A percentile compares a stretch with the other conserved stretches of the same genome.
These are phyloP conservation scores for Suaeda aralocaspica DNA, from an alignment of 148 eudicot species.

Conservation along the genomic window DNA sequence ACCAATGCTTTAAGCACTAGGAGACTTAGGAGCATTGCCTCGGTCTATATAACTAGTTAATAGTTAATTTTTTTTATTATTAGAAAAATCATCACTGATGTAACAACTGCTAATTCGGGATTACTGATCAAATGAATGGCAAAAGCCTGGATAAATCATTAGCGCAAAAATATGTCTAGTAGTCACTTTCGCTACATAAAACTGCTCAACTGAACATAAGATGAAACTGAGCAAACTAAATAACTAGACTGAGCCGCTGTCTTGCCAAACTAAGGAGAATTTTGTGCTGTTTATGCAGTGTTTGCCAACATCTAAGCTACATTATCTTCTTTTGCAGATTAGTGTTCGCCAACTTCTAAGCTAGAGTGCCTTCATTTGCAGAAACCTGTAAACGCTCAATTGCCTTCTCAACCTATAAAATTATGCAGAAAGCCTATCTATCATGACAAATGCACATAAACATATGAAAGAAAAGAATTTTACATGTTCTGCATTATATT, in stretches of 20 bases:
- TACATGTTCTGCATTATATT: not conserved
- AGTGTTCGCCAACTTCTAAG: slow-evolving; percentile 20
- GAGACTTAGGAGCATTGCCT: too few species aligned
- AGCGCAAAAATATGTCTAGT: too few species aligned
- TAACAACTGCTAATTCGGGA: too few species aligned
- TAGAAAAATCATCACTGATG: too few species aligned
- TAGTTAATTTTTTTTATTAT: too few species aligned
- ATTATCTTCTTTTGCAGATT: slow-evolving; percentile 39
- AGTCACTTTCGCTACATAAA: not conserved
- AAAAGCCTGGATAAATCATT: too few species aligned
- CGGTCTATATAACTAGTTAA: too few species aligned
- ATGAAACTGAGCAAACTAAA: not conserved
- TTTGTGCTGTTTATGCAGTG: slow-evolving; percentile 11
- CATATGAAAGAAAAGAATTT: not conserved
- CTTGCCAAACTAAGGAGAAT: not conserved
- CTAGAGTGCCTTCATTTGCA: slow-evolving; percentile 33
- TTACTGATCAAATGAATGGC: too few species aligned
- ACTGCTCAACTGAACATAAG: not conserved
- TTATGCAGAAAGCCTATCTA: not conserved
- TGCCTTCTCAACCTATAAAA: slow-evolving; percentile 45
- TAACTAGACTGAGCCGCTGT: not conserved
- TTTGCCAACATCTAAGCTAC: slow-evolving; percentile 18
- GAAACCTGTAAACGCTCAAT: slow-evolving; percentile 42
- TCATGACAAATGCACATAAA: not conserved
- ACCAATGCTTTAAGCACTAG: too few species aligned